Evolutionary conservation across 1,284 basidiomycete species (phyloP).

Genomic region (Megacollybia platyphylla): DNA sequence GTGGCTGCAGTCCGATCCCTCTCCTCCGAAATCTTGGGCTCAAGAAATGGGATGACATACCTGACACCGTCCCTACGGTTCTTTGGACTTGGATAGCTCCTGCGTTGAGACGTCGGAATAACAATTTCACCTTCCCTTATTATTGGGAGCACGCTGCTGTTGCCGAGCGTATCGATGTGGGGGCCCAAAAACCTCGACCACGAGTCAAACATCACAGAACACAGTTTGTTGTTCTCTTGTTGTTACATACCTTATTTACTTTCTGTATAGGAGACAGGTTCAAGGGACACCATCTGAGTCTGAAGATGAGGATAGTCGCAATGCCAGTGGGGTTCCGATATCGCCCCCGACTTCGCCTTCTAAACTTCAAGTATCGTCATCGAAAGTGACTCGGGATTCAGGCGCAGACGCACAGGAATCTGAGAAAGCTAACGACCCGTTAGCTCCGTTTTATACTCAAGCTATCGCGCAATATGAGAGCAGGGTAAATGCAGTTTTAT

Average conservation of each 20-base stretch:
- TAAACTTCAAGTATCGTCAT: background rate
- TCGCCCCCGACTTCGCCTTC: background rate
- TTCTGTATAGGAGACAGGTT: background rate
- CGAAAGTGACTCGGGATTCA: background rate
- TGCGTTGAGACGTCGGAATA: background rate
- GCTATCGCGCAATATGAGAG: slow-evolving; percentile 35
- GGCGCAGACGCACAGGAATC: slow-evolving; percentile 3
- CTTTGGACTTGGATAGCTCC: background rate
- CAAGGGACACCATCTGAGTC: background rate
- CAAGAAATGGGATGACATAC: background rate
- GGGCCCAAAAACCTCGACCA: background rate
- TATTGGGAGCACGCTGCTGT: slow-evolving; percentile 1
- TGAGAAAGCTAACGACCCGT: slow-evolving; percentile 18
- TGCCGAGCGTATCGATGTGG: background rate
- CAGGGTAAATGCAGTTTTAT: slow-evolving; percentile 16
- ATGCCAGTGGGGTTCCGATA: background rate
- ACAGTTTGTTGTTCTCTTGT: background rate
- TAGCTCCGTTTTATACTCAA: slow-evolving; percentile 47
- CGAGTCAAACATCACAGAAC: background rate
- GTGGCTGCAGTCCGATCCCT: background rate
- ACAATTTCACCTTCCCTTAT: background rate
- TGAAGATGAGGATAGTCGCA: background rate
- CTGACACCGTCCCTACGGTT: background rate
- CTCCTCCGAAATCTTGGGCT: background rate
- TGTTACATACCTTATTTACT: background rate